phyloP scores from a whole-genome alignment of 208 protist genomes.

The Acanthamoeba triangularis region DNA sequence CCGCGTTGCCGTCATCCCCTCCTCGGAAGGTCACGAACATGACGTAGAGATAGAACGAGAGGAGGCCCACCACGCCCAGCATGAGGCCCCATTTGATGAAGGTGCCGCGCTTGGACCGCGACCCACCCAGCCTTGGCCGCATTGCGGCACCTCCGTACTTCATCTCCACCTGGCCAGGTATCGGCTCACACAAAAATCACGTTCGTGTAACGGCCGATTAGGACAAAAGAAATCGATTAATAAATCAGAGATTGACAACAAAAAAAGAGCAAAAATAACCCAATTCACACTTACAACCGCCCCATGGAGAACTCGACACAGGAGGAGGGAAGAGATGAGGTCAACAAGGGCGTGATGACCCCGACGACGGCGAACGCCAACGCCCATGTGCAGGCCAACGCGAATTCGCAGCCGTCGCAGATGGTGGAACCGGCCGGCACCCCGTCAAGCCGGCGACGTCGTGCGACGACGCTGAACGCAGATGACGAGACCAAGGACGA shows the following conservation, averaged over 20 bases:
- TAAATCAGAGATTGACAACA: too few relatives aligned
- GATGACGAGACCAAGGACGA: not conserved
- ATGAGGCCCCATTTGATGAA: not conserved
- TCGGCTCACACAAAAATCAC: too few relatives aligned
- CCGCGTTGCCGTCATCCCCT: not conserved
- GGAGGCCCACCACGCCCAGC: not conserved
- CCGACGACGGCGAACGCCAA: not conserved
- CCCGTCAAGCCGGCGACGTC: not conserved
- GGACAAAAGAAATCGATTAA: too few relatives aligned
- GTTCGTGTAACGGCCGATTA: too few relatives aligned
- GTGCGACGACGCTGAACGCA: not conserved
- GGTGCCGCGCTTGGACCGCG: not conserved
- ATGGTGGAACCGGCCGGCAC: conserved; percentile 8
- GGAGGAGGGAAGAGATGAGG: not conserved
- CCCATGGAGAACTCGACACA: not conserved
- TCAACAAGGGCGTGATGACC: not conserved
- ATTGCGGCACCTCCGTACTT: not conserved
- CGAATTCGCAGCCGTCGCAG: conserved; percentile 11
- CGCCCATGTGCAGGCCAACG: conserved; percentile 30
- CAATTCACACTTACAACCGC: too few relatives aligned
- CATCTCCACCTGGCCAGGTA: not conserved
- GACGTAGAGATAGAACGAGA: conserved; percentile 27
- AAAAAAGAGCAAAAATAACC: too few relatives aligned
- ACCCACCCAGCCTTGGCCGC: not conserved
- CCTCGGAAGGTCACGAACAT: conserved; percentile 20